Percentiles rank a stretch among this genome's conserved stretches.
Evolutionary conservation across 1,284 basidiomycete species (phyloP).

Genomic region (Pholiota adiposa): DNA sequence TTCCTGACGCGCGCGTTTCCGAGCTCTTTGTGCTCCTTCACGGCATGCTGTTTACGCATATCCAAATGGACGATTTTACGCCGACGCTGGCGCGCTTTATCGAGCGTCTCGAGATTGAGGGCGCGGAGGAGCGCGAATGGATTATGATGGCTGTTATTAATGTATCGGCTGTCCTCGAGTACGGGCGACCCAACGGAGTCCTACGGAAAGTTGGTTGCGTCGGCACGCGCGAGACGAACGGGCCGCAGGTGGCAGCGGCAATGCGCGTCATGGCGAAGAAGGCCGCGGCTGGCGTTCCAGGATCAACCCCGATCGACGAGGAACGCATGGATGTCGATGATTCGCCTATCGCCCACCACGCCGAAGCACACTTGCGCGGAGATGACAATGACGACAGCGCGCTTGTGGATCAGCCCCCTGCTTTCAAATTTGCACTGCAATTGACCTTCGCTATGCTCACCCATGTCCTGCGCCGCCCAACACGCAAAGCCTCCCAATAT

Average conservation of each 20-base stretch:
- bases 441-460: constrained; percentile 83
- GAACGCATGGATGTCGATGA: constrained; percentile 76
- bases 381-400: constrained; percentile 14
- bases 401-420: constrained; percentile 52
- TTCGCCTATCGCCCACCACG: constrained; percentile 16
- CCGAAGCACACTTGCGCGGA: constrained; percentile 17
- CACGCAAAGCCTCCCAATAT: constrained; percentile 59
- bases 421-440: constrained; percentile 76
- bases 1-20: constrained; percentile 76
- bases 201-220: constrained; percentile 63
- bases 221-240: constrained; percentile 39
- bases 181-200: constrained; percentile 78
- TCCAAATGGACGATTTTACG: constrained; percentile 91
- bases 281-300: constrained; percentile 26
- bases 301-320: constrained; percentile 40
- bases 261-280: constrained; percentile 53
- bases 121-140: constrained; percentile 88
- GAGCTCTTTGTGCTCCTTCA: constrained; percentile 93
- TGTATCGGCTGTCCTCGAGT: constrained; percentile 84
- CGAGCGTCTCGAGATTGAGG: constrained; percentile 83
- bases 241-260: constrained; percentile 35
- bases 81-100: constrained; percentile 83
- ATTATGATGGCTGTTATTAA: constrained; percentile 94
- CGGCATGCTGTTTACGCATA: constrained; percentile 94
- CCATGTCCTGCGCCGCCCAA: constrained; percentile 71